Base-by-base conservation (phyloP, 306 rosid species). In the Aeschynomene evenia region DNA sequence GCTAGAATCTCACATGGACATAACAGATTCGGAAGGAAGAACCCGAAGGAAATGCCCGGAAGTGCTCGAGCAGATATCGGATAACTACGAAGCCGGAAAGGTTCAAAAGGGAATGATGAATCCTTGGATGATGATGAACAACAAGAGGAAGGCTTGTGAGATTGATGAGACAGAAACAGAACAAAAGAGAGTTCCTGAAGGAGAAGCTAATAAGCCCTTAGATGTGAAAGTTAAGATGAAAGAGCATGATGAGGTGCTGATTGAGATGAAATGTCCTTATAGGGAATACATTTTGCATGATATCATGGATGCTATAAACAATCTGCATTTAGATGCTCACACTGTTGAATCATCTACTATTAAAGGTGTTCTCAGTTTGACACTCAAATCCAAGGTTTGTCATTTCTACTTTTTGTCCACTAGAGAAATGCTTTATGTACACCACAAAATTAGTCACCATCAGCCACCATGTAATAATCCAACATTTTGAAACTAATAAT, bases 331-430 rank as follows among this genome's bases (percentile, higher is more conserved):
- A 61, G 91, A 91, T 55, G 87, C 88, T 2, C 80, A 91, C 75
- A 74, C 90, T 4, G 86, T 89, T 68, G 91, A 89, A 54, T 91
- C 96, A 28, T 84, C 91, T 56, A 78, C 80, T 62, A 81, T 42
- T 18, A 85, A 84, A 68, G 98, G 87, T 55, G 71, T 91, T 82
- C 82, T 91, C 79, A 63, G 68, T 14, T 65, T 89, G 84, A 82
- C 79, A 57, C 87, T 91, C 66, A 89, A 89, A 73, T 79, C 97
- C 28, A 87, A 91, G 98, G 98, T 91, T 48, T 73, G 89, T 70
- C 11, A 8, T 53, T n/a, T 14, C 64, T 61, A 15, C 10, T 28
- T 61, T 68, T 54, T 19, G n/a, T n/a, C n/a, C 12, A 43, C n/a
- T 48, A 10, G 20, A n/a, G n/a, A n/a, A n/a, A n/a, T n/a, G n/a